These are phyloP conservation scores for Candida sanyaensis DNA, from an alignment of 1,139 yeast genomes.

Conservation along the genomic window DNA sequence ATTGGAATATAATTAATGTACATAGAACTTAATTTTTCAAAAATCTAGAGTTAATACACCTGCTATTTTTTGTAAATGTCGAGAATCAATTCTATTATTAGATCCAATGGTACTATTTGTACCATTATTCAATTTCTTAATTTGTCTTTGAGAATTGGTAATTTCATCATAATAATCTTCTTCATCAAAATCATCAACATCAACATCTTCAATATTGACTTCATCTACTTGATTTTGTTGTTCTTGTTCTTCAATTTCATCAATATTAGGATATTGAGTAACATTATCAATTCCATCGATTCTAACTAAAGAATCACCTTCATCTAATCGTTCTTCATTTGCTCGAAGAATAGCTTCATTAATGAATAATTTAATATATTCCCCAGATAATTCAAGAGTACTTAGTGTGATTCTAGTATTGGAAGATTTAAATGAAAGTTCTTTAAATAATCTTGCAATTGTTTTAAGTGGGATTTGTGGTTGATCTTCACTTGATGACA, in stretches of 20 bases:
- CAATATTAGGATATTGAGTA: conserved; percentile 22
- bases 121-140: conserved; percentile 12
- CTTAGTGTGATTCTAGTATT: conserved; percentile 52
- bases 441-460: conserved; percentile 56
- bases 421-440: conserved; percentile 48
- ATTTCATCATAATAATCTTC: conserved; percentile 13
- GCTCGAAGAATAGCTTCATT: conserved; percentile 66
- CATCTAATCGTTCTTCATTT: conserved; percentile 49
- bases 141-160: conserved; percentile 22
- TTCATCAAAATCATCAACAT: conserved; percentile 15
- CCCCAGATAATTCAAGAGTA: conserved; percentile 52
- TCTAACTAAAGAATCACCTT: conserved; percentile 25
- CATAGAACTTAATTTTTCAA: conserved; percentile 17
- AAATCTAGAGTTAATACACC: conserved; percentile 61
- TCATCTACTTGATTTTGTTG: conserved; percentile 3
- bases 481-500: neutral
- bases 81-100: conserved; percentile 39
- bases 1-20: conserved; percentile 33
- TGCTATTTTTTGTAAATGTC: conserved; percentile 54
- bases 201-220: conserved; percentile 16
- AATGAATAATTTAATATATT: conserved; percentile 60
- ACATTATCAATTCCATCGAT: conserved; percentile 38
- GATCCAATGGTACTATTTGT: neutral
- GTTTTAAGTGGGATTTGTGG: conserved; percentile 39
- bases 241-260: conserved; percentile 14